Base-by-base conservation (phyloP, 768 basidiomycete genomes). In the Tylopilus plumbeoviolaceoides region DNA sequence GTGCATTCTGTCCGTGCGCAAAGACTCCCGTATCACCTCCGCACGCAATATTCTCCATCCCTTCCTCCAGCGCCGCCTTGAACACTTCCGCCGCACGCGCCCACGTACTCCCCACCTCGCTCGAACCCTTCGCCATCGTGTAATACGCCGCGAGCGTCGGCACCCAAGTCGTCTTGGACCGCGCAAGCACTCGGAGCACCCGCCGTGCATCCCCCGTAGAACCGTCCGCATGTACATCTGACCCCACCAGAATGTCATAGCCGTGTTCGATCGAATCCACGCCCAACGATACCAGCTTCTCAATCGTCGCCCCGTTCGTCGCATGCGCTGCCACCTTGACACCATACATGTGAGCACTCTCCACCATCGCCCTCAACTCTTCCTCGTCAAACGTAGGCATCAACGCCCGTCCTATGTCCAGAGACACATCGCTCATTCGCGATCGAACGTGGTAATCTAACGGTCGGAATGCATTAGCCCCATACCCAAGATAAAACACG, bases 241-340 rank as follows among this genome's bases (percentile, higher is more conserved):
- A 38, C 38, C n/a, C n/a, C n/a, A 6, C 11, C 11, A 50, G 48
- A 39, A 71, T 62, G 48, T 66, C 58, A 42, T 58, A 66, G 2
- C 78, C 83, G 61, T 85, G 85, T 60, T 87, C 84, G 53, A 87
- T 72, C 23, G 75, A 78, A 60, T 85, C 78, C 47, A 81, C 70
- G 31, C 20, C n/a, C 51, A 55, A 33, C 25, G 44, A 10, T 0
- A 44, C 38, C 38, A n/a, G n/a, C n/a, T n/a, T 18, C n/a, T 38
- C 38, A n/a, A 38, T 38, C 36, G 36, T 36, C n/a, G 36, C 15
- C 3, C 36, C 17, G 6, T n/a, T 36, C 5, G 36, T 36, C 17
- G 7, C 36, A 36, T 36, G 36, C 36, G 36, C 36, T 17, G 36
- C 36, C 6, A n/a, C 36, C 36, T 36, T 36, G 36, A 38, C 38